phyloP scores from a whole-genome alignment of 768 basidiomycete genomes.

The Boletus fagicola region DNA sequence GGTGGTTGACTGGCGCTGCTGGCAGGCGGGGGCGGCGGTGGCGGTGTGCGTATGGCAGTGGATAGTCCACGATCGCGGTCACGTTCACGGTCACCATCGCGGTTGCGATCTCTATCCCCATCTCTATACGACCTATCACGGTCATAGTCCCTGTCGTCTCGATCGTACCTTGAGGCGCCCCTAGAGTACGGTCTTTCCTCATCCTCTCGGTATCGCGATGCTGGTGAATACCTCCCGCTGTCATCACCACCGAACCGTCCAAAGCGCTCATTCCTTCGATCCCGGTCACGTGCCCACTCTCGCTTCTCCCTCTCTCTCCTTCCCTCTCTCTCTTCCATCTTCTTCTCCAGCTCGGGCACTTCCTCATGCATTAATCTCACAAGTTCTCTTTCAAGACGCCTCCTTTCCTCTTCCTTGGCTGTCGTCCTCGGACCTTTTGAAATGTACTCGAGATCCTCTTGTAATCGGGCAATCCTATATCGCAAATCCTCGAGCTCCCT shows the following conservation, averaged over 20 bases:
- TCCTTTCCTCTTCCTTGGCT: slow-evolving; percentile 80
- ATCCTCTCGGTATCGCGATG: slow-evolving; percentile 37
- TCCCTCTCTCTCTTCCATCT: slow-evolving; percentile 75
- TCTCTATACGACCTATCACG: slow-evolving; percentile 34
- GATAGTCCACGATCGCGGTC: slow-evolving; percentile 40
- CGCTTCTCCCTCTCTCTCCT: slow-evolving; percentile 74
- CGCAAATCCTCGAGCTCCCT: slow-evolving; percentile 84
- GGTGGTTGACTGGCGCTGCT: slow-evolving; percentile 32
- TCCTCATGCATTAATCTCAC: slow-evolving; percentile 84
- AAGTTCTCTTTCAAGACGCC: slow-evolving; percentile 86
- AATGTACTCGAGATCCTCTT: slow-evolving; percentile 89
- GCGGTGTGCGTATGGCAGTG: slow-evolving; percentile 40
- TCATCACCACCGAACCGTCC: slow-evolving; percentile 61
- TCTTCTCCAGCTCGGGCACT: slow-evolving; percentile 86
- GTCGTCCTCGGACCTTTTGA: slow-evolving; percentile 68
- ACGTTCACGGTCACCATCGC: slow-evolving; percentile 32
- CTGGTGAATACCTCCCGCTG: slow-evolving; percentile 31
- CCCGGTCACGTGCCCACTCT: slow-evolving; percentile 75
- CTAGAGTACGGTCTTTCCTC: slow-evolving; percentile 57
- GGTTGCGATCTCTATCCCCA: slow-evolving; percentile 19
- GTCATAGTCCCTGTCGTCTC: slow-evolving; percentile 40
- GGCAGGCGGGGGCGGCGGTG: slow-evolving; percentile 46
- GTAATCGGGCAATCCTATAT: slow-evolving; percentile 80
- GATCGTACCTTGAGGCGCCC: slow-evolving; percentile 36
- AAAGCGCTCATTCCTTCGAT: slow-evolving; percentile 79